These are phyloP conservation scores for Isoetes engelmannii DNA, from an alignment of 83 land plant species.

Conservation along the genomic window DNA sequence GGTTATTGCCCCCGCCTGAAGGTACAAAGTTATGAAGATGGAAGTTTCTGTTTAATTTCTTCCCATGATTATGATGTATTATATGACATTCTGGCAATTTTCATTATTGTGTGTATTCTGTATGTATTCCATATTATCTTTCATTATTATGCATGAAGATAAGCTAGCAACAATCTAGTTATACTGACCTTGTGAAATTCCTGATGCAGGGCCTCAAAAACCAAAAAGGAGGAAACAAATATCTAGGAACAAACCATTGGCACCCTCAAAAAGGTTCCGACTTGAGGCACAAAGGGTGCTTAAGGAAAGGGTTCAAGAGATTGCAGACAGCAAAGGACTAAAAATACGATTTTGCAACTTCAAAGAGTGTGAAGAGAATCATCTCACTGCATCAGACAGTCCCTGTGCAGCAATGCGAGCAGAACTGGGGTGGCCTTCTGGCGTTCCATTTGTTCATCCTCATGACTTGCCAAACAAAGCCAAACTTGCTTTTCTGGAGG, in stretches of 20 bases:
- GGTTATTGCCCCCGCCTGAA: conserved; percentile 46
- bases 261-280: conserved; percentile 87
- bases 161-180: conserved; percentile 17
- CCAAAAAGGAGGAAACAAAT: conserved; percentile 60
- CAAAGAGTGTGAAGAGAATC: conserved; percentile 80
- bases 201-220: conserved; percentile 58
- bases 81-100: not conserved
- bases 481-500: conserved; percentile 83
- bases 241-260: conserved; percentile 70
- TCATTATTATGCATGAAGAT: not conserved
- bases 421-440: conserved; percentile 90
- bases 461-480: conserved; percentile 96
- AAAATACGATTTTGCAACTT: conserved; percentile 79
- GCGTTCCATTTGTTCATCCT: conserved; percentile 97
- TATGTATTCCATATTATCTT: not conserved
- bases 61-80: not conserved
- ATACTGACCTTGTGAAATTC: conserved; percentile 10
- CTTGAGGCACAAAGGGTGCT: conserved; percentile 91
- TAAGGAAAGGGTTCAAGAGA: conserved; percentile 89
- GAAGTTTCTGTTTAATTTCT: not conserved
- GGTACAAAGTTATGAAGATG: conserved; percentile 28
- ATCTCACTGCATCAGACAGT: conserved; percentile 57
- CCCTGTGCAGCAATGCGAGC: conserved; percentile 62
- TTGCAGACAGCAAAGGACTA: conserved; percentile 88
- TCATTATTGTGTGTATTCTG: not conserved